A percentile compares a stretch with the other conserved stretches of the same genome.
These are phyloP conservation scores for Iberis pinnata DNA, from an alignment of 345 rosid genomes.

Conservation along the genomic window DNA sequence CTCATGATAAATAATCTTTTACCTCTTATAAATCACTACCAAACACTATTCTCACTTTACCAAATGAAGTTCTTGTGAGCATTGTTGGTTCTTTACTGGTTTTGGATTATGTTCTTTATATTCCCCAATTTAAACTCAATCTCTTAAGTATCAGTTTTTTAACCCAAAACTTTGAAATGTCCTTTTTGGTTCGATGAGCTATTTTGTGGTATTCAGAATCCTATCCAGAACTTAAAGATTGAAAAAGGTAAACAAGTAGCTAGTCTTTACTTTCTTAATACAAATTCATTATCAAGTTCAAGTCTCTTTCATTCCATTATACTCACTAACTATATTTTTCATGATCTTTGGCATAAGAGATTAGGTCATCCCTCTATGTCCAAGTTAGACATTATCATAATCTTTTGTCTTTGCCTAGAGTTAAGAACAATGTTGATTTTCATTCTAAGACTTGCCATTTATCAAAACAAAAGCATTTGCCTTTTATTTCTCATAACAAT, in stretches of 20 bases:
- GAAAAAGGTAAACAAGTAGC: not conserved
- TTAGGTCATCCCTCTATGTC: not conserved
- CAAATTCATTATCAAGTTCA: no score
- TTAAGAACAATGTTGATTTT: not conserved
- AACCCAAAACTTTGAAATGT: accelerated
- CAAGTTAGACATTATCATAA: not conserved
- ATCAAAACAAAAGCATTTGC: not conserved
- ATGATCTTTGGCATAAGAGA: not conserved
- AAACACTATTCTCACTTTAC: not conserved
- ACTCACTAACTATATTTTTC: no score
- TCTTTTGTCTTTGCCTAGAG: not conserved
- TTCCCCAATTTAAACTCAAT: not conserved
- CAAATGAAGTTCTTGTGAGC: not conserved
- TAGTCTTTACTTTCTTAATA: not conserved
- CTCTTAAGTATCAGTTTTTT: not conserved
- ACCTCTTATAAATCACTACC: accelerated
- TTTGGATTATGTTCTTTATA: not conserved
- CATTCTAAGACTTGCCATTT: not conserved
- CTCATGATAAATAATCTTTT: not conserved
- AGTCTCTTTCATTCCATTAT: not conserved
- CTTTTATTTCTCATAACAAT: not conserved
- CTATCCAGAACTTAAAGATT: not conserved
- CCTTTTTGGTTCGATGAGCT: not conserved
- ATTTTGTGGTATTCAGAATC: not conserved
- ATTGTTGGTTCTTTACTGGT: not conserved